Evolutionary conservation across 2,329 filamentous ascomycete genomes (phyloP).

Genomic region (Penicillium olsonii): DNA sequence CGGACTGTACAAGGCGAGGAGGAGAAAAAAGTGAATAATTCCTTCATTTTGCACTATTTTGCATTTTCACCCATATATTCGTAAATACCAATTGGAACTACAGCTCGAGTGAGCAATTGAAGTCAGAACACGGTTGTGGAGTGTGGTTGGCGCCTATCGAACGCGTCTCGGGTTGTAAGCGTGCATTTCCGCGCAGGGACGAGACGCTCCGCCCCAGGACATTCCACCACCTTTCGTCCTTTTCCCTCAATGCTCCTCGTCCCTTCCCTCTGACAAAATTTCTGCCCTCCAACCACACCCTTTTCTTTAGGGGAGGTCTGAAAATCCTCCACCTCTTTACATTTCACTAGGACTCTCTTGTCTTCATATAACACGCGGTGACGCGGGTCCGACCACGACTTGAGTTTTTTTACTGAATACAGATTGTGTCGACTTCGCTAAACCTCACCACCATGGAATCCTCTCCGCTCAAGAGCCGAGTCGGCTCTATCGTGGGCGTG

Average conservation of each 20-base stretch:
- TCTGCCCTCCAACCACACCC: slow-evolving; percentile 25
- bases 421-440: slow-evolving; percentile 15
- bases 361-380: slow-evolving; percentile 19
- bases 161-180: slow-evolving; percentile 44
- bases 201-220: slow-evolving; percentile 36
- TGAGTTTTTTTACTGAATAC: slow-evolving; percentile 16
- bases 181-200: slow-evolving; percentile 43
- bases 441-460: slow-evolving; percentile 39
- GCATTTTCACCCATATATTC: not conserved
- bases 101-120: slow-evolving; percentile 7
- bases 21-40: not conserved
- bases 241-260: slow-evolving; percentile 24
- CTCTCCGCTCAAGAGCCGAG: slow-evolving; percentile 39
- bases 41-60: slow-evolving; percentile 2
- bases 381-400: slow-evolving; percentile 31
- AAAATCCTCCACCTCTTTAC: slow-evolving; percentile 11
- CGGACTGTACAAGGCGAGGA: slow-evolving; percentile 1
- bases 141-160: slow-evolving; percentile 41
- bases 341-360: slow-evolving; percentile 16
- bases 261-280: slow-evolving; percentile 25
- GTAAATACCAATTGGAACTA: not conserved
- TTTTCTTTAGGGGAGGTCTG: slow-evolving; percentile 12
- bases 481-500: slow-evolving; percentile 40
- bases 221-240: slow-evolving; percentile 34
- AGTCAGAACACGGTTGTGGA: slow-evolving; percentile 28